Evolutionary conservation across 2,329 filamentous ascomycete genomes (phyloP).

Genomic region (Leptodontidium sp.): DNA sequence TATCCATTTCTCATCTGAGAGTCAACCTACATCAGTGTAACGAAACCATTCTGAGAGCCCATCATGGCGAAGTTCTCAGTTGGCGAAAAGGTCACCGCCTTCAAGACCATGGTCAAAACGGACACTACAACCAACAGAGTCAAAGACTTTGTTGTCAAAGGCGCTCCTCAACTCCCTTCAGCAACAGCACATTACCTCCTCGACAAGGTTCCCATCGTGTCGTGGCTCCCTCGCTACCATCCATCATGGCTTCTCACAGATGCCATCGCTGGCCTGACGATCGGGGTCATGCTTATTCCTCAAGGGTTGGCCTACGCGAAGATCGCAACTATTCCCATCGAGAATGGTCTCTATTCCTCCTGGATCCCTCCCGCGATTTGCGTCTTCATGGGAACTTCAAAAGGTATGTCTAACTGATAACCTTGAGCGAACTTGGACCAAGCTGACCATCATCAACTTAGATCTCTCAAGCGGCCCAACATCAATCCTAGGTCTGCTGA

Average conservation of each 20-base stretch:
- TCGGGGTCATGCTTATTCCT: slow-evolving; percentile 67
- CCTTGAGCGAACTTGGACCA: not conserved
- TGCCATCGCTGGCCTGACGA: slow-evolving; percentile 66
- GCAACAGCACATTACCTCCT: slow-evolving; percentile 62
- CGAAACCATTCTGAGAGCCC: not conserved
- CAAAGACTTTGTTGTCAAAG: slow-evolving; percentile 22
- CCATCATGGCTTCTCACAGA: slow-evolving; percentile 69
- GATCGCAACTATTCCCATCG: slow-evolving; percentile 67
- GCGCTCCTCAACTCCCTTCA: slow-evolving; percentile 53
- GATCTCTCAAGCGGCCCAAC: slow-evolving; percentile 71
- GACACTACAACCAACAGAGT: slow-evolving; percentile 24
- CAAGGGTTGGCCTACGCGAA: slow-evolving; percentile 69
- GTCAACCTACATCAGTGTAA: not conserved
- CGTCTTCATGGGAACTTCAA: slow-evolving; percentile 68
- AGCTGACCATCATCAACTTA: slow-evolving; percentile 38
- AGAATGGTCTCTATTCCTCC: slow-evolving; percentile 66
- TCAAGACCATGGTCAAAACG: slow-evolving; percentile 17
- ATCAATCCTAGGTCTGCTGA: slow-evolving; percentile 69
- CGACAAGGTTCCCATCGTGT: slow-evolving; percentile 68
- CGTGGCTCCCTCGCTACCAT: slow-evolving; percentile 70
- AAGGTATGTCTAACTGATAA: slow-evolving; percentile 53
- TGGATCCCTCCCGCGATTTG: slow-evolving; percentile 66
- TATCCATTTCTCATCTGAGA: not conserved
- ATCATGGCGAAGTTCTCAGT: slow-evolving; percentile 23
- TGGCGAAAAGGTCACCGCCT: slow-evolving; percentile 11